Evolutionary conservation across 2,329 filamentous ascomycete species (phyloP).

Genomic region (Ceratocystis variospora): DNA sequence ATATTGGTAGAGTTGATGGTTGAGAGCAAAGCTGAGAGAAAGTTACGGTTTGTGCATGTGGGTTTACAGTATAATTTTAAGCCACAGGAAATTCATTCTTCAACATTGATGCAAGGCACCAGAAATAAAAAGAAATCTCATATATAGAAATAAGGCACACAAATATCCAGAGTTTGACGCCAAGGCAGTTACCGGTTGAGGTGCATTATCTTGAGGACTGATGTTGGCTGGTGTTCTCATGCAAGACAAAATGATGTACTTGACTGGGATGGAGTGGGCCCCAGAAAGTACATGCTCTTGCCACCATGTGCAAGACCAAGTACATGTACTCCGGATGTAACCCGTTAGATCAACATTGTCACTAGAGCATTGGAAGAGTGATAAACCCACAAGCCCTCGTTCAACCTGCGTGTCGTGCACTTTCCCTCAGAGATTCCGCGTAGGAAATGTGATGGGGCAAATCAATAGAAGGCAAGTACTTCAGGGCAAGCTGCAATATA

Average conservation of each 20-base stretch:
- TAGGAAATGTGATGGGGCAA: neutral
- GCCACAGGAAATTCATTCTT: neutral
- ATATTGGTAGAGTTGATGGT: neutral
- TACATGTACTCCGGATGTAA: neutral
- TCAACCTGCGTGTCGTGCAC: neutral
- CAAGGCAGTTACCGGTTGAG: neutral
- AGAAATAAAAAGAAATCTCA: neutral
- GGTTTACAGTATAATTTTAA: neutral
- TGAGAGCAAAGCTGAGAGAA: neutral
- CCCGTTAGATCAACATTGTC: neutral
- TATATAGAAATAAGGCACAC: neutral
- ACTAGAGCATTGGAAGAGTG: neutral
- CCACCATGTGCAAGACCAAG: neutral
- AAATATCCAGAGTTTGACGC: neutral
- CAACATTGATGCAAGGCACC: neutral
- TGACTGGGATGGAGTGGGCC: neutral
- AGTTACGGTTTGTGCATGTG: neutral
- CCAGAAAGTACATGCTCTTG: neutral
- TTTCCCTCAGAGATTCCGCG: neutral
- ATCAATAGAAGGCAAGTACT: neutral
- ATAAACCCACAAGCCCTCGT: neutral
- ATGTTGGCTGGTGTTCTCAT: neutral
- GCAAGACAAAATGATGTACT: neutral
- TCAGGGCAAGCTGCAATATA: neutral
- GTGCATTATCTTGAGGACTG: neutral